phyloP scores from a whole-genome alignment of 306 rosid genomes.

The Cucurbita argyrosperma region DNA sequence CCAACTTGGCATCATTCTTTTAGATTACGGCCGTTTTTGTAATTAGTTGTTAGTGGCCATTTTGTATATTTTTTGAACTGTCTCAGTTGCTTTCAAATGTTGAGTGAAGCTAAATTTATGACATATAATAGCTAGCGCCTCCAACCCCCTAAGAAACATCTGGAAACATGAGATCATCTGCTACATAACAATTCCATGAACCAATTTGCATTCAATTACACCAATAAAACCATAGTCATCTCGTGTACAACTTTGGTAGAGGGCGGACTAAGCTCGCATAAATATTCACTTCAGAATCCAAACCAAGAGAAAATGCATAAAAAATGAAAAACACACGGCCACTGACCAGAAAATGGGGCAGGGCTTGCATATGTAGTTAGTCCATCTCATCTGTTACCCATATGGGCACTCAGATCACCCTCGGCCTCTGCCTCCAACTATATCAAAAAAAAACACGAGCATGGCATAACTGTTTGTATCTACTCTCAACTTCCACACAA shows the following conservation, averaged over 20 bases:
- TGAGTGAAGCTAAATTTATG: neutral
- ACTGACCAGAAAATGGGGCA: neutral
- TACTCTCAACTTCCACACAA: neutral
- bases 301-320: neutral
- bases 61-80: no score
- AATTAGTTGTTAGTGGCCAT: no score
- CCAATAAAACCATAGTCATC: neutral
- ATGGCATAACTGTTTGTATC: neutral
- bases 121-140: neutral
- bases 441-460: neutral
- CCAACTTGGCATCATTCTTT: no score
- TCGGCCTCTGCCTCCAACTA: conserved; percentile 4
- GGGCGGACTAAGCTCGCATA: neutral
- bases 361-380: neutral
- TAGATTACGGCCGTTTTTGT: no score
- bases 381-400: neutral
- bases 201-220: neutral
- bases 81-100: neutral
- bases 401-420: neutral
- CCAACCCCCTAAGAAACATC: neutral
- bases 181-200: neutral
- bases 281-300: neutral
- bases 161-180: neutral
- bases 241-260: neutral
- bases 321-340: neutral